These are phyloP conservation scores for Hysterium pulicare DNA, from an alignment of 2,329 filamentous ascomycete genomes.

Conservation along the genomic window DNA sequence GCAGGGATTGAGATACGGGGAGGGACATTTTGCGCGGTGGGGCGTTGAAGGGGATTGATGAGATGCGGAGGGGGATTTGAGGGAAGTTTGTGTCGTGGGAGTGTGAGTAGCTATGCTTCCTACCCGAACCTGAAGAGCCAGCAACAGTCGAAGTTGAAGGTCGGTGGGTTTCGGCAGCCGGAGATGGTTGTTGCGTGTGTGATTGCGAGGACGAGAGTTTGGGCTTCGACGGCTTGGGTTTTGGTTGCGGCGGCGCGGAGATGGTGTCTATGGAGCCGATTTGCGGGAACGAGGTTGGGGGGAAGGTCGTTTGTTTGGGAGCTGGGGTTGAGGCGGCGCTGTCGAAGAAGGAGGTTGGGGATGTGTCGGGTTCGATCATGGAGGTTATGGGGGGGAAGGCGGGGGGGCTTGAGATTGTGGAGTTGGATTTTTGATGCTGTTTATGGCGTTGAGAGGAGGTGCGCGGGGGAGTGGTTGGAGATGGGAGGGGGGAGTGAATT, in stretches of 20 bases:
- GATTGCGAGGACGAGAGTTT: neutral
- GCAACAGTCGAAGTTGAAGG: neutral
- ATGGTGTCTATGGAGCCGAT: neutral
- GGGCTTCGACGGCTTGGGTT: neutral
- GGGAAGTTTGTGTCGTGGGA: slow-evolving; percentile 9
- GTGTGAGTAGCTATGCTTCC: slow-evolving; percentile 7
- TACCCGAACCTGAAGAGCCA: slow-evolving; percentile 16
- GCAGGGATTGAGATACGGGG: slow-evolving; percentile 15
- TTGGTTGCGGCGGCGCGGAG: neutral
- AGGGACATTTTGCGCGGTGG: slow-evolving; percentile 32
- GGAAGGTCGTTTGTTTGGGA: slow-evolving; percentile 21
- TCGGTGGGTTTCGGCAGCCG: neutral
- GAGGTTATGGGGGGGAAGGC: slow-evolving; percentile 32
- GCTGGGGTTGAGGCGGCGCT: slow-evolving; percentile 19
- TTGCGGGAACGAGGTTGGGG: slow-evolving; percentile 9
- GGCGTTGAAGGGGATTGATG: slow-evolving; percentile 29
- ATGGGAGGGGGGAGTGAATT: slow-evolving; percentile 17
- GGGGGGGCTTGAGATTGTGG: slow-evolving; percentile 15
- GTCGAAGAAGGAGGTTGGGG: slow-evolving; percentile 30
- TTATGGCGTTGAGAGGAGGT: slow-evolving; percentile 9
- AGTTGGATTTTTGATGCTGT: slow-evolving; percentile 13
- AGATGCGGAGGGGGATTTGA: slow-evolving; percentile 32
- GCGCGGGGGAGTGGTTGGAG: slow-evolving; percentile 20
- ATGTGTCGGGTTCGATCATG: slow-evolving; percentile 15
- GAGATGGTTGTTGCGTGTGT: neutral